Evolutionary conservation across 1,284 basidiomycete genomes (phyloP).

Genomic region (Singerocomus inundabilis): DNA sequence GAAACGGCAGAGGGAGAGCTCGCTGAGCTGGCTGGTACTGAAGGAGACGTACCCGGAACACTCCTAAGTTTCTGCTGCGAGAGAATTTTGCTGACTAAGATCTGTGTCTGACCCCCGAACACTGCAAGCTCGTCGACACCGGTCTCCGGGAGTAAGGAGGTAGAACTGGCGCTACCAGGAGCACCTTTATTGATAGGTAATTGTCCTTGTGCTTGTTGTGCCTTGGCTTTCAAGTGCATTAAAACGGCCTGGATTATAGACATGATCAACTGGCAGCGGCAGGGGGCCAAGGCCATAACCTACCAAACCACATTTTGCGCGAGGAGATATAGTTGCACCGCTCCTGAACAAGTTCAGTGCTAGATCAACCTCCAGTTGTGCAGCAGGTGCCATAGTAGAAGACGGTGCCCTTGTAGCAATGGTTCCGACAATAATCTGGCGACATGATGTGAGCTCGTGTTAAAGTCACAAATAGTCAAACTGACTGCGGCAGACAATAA

Average conservation of each 20-base stretch:
- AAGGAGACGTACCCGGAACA: slow-evolving; percentile 13
- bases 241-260: slow-evolving; percentile 43
- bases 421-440: slow-evolving; percentile 53
- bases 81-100: slow-evolving; percentile 54
- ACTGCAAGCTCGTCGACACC: slow-evolving; percentile 62
- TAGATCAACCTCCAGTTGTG: slow-evolving; percentile 54
- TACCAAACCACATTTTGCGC: slow-evolving; percentile 52
- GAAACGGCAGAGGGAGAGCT: slow-evolving; percentile 27
- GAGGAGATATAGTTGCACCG: slow-evolving; percentile 45
- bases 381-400: slow-evolving; percentile 56
- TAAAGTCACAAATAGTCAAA: not conserved
- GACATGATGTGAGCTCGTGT: slow-evolving; percentile 15
- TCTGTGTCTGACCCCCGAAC: slow-evolving; percentile 61
- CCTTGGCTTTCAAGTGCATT: slow-evolving; percentile 46
- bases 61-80: slow-evolving; percentile 32
- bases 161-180: slow-evolving; percentile 22
- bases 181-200: slow-evolving; percentile 40
- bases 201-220: slow-evolving; percentile 41
- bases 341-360: slow-evolving; percentile 55
- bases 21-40: slow-evolving; percentile 23
- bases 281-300: slow-evolving; percentile 17
- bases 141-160: slow-evolving; percentile 41
- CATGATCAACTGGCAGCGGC: not conserved
- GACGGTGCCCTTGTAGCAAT: slow-evolving; percentile 57
- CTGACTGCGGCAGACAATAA: slow-evolving; percentile 54